phyloP scores from a whole-genome alignment of 2,329 filamentous ascomycete genomes.

The Penicillium sp. region DNA sequence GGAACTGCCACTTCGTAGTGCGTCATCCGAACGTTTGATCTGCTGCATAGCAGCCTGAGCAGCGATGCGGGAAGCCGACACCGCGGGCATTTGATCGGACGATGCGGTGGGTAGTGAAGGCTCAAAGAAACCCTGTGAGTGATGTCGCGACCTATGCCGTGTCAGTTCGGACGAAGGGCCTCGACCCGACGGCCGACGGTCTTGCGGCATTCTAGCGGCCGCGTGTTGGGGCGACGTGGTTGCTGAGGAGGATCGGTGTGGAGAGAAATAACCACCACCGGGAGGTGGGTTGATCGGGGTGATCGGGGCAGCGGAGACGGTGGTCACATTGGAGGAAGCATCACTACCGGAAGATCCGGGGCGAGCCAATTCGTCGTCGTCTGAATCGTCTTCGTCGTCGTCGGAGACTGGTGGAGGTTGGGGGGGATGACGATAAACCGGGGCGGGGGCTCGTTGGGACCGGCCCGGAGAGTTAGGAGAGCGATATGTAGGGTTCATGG shows the following conservation, averaged over 20 bases:
- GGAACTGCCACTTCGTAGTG: constrained; percentile 33
- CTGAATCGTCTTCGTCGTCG: constrained; percentile 28
- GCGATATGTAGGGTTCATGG: constrained; percentile 20
- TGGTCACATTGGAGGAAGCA: constrained; percentile 49
- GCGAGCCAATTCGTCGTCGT: constrained; percentile 36
- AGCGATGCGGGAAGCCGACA: constrained; percentile 64
- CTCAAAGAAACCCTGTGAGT: constrained; percentile 69
- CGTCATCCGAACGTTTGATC: constrained; percentile 27
- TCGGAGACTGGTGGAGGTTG: constrained; percentile 18
- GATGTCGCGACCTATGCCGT: constrained; percentile 49
- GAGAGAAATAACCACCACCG: constrained; percentile 23
- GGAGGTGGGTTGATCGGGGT: constrained; percentile 32
- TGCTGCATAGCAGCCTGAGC: constrained; percentile 66
- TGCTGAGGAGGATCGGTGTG: constrained; percentile 32
- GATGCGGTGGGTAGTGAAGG: constrained; percentile 60
- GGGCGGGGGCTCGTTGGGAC: constrained; percentile 19
- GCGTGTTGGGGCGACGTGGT: constrained; percentile 31
- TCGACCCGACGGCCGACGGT: constrained; percentile 41
- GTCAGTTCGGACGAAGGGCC: constrained; percentile 37
- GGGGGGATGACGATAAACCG: constrained; percentile 15
- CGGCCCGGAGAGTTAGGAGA: constrained; percentile 19
- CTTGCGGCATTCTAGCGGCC: constrained; percentile 39
- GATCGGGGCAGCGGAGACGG: constrained; percentile 43
- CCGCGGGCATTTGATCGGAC: constrained; percentile 45
- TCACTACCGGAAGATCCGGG: constrained; percentile 49